These are phyloP conservation scores for Porodaedalea pini DNA, from an alignment of 1,284 basidiomycete genomes.

Conservation along the genomic window DNA sequence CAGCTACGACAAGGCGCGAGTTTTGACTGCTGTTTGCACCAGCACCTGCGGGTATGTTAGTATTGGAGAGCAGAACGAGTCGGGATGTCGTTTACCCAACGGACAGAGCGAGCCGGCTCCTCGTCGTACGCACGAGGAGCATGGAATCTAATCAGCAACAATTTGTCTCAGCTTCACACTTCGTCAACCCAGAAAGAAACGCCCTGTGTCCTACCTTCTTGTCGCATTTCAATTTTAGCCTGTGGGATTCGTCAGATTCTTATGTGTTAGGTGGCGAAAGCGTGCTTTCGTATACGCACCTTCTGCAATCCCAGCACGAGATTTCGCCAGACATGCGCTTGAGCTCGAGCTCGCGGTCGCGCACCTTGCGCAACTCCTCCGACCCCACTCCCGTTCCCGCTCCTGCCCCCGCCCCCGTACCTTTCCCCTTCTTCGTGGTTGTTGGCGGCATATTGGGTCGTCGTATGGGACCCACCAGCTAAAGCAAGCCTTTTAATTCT, in stretches of 20 bases:
- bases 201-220: conserved; percentile 12
- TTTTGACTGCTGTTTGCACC: neutral
- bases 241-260: neutral
- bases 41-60: neutral
- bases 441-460: neutral
- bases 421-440: neutral
- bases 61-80: neutral
- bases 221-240: conserved; percentile 19
- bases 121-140: conserved; percentile 7
- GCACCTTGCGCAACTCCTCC: conserved; percentile 6
- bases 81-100: neutral
- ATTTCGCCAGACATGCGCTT: conserved; percentile 15
- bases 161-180: neutral
- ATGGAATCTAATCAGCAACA: conserved; percentile 7
- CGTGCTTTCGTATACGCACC: conserved; percentile 5
- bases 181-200: neutral
- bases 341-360: conserved; percentile 15
- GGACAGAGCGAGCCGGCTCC: neutral
- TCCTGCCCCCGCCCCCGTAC: neutral
- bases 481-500: too few relatives aligned
- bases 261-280: neutral
- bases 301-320: conserved; percentile 17
- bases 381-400: neutral
- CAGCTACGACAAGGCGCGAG: neutral
- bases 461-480: too few relatives aligned